Conservation (phyloP, 139 green algal genomes). For the Chlamydomonas sp. region DNA sequence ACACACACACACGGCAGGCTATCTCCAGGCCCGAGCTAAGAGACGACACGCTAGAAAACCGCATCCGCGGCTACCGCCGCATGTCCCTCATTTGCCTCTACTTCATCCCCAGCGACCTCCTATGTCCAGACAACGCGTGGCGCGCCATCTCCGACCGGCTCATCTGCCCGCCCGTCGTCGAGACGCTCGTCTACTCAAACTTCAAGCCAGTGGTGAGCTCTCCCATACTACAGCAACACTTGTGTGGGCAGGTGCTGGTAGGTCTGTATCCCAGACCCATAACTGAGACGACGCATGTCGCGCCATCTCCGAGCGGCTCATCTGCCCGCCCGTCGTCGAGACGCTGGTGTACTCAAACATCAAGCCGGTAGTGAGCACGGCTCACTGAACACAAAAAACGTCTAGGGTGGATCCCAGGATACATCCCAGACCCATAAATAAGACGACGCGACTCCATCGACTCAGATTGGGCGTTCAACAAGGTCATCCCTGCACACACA, state of each 20-base stretch:
- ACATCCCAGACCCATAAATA: too few relatives aligned
- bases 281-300: conserved; percentile 60
- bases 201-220: conserved; percentile 33
- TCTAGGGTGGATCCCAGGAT: too few relatives aligned
- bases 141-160: conserved; percentile 57
- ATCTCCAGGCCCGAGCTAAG: too few relatives aligned
- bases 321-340: conserved; percentile 82
- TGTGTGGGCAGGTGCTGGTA: too few relatives aligned
- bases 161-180: conserved; percentile 82
- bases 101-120: conserved; percentile 61
- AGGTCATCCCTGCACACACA: too few relatives aligned
- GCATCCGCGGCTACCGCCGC: conserved; percentile 83
- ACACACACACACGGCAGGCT: too few relatives aligned
- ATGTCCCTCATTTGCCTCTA: conserved; percentile 90
- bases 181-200: conserved; percentile 84
- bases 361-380: conserved; percentile 22
- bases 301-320: conserved; percentile 58
- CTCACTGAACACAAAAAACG: too few relatives aligned
- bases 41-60: too few relatives aligned
- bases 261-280: too few relatives aligned
- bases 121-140: conserved; percentile 65
- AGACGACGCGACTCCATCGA: too few relatives aligned
- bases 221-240: too few relatives aligned
- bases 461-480: too few relatives aligned
- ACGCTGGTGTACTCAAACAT: conserved; percentile 85